Conservation (phyloP, 768 basidiomycete genomes). For the Tubosaeta sp. region DNA sequence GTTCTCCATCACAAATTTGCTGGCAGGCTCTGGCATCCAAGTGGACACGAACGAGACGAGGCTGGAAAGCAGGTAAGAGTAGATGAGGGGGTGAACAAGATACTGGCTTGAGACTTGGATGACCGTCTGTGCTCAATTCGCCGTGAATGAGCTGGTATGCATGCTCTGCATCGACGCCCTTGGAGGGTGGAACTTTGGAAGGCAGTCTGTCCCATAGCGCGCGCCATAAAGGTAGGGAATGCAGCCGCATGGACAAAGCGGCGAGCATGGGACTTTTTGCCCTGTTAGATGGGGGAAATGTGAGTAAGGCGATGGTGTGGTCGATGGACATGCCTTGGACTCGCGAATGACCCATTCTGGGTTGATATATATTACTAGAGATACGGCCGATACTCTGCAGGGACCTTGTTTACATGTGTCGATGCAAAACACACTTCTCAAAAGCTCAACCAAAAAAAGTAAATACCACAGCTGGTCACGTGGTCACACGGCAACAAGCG, state of each 20-base stretch:
- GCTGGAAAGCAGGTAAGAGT: conserved; percentile 16
- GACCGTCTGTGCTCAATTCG: conserved; percentile 53
- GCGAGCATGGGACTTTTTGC: conserved; percentile 38
- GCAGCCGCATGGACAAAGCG: conserved; percentile 34
- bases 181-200: conserved; percentile 68
- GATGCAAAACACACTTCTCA: no score
- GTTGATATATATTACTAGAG: no score
- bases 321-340: conserved; percentile 29
- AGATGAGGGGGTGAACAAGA: neutral
- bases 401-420: no score
- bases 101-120: conserved; percentile 47
- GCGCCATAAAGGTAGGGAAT: conserved; percentile 50
- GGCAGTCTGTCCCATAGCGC: conserved; percentile 60
- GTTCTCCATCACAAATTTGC: conserved; percentile 60
- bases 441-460: no score
- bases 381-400: no score
- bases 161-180: conserved; percentile 53
- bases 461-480: no score
- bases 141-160: conserved; percentile 63
- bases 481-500: no score
- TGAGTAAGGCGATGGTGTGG: neutral
- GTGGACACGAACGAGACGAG: conserved; percentile 67
- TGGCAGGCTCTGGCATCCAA: conserved; percentile 51
- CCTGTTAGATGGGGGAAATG: conserved; percentile 30
- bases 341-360: conserved; percentile 60